These are phyloP conservation scores for Kuraishia piskuri DNA, from an alignment of 805 yeast genomes.

Conservation along the genomic window DNA sequence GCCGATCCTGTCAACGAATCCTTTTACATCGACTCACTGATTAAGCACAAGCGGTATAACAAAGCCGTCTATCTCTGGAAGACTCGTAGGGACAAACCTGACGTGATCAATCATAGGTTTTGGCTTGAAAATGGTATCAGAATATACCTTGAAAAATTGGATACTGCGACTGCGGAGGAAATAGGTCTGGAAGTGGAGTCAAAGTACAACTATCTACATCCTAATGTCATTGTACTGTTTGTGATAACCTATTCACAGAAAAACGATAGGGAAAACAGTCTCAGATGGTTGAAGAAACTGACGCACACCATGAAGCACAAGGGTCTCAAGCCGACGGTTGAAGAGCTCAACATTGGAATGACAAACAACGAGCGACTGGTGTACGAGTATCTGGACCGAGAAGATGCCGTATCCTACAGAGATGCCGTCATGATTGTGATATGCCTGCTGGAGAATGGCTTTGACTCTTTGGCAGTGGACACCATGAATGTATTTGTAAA, in stretches of 20 bases:
- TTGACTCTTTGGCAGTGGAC: slow-evolving; percentile 12
- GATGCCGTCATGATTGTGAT: slow-evolving; percentile 15
- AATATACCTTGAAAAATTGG: slow-evolving; percentile 25
- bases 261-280: slow-evolving; percentile 18
- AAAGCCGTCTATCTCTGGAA: slow-evolving; percentile 30
- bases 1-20: slow-evolving; percentile 45
- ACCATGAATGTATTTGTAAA: slow-evolving; percentile 12
- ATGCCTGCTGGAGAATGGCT: slow-evolving; percentile 2
- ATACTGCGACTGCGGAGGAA: slow-evolving; percentile 26
- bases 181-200: slow-evolving; percentile 19
- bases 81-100: slow-evolving; percentile 24
- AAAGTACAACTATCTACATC: slow-evolving; percentile 25
- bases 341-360: slow-evolving; percentile 13
- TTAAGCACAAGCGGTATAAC: slow-evolving; percentile 21
- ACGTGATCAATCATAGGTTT: slow-evolving; percentile 32
- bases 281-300: slow-evolving; percentile 23
- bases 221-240: slow-evolving; percentile 25
- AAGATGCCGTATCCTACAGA: slow-evolving; percentile 17
- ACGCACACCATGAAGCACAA: slow-evolving; percentile 15
- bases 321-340: slow-evolving; percentile 14
- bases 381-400: slow-evolving; percentile 19
- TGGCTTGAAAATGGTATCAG: slow-evolving; percentile 45
- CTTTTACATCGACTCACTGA: slow-evolving; percentile 36
- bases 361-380: slow-evolving; percentile 13
- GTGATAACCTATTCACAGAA: slow-evolving; percentile 23